Percentiles rank a stretch among this genome's conserved stretches.
These are phyloP conservation scores for Solanum paucissectum DNA, from an alignment of 257 asterid genomes.

Conservation along the genomic window DNA sequence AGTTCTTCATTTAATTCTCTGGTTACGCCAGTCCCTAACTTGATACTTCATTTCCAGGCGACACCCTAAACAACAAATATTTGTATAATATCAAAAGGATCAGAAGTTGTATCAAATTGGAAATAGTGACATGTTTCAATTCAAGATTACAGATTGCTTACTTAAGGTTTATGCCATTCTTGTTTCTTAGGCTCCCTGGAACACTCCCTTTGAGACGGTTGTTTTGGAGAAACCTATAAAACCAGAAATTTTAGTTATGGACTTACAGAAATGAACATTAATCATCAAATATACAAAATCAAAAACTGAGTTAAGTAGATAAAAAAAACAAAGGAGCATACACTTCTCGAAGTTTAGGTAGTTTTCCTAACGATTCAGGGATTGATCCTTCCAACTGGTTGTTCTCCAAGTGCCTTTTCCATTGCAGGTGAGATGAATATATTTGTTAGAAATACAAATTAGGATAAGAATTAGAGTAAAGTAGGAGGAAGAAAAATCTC, in stretches of 20 bases:
- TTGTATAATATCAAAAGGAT: not conserved
- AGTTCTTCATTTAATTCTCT: not conserved
- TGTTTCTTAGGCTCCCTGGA: conserved; percentile 36
- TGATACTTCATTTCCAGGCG: conserved; percentile 5
- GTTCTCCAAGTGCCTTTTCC: conserved; percentile 66
- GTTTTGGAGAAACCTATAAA: conserved; percentile 54
- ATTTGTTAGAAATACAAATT: not conserved
- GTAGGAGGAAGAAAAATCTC: not conserved
- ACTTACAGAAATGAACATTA: not conserved
- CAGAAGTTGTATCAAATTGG: not conserved
- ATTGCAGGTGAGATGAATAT: not conserved
- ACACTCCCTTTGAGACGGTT: conserved; percentile 41
- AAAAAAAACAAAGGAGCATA: conserved; percentile 9
- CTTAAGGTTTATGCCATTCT: conserved; percentile 29
- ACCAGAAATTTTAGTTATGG: not conserved
- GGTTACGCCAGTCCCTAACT: not conserved
- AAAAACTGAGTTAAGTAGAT: not conserved
- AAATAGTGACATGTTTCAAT: not conserved
- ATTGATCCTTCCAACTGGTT: conserved; percentile 58
- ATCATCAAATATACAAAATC: not conserved
- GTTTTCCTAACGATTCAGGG: conserved; percentile 43
- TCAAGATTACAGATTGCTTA: conserved; percentile 9
- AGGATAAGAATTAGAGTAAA: not conserved
- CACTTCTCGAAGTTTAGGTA: conserved; percentile 59
- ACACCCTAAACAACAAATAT: conserved; percentile 14